phyloP scores from a whole-genome alignment of 2,329 filamentous ascomycete species.

The Fusarium luffae region DNA sequence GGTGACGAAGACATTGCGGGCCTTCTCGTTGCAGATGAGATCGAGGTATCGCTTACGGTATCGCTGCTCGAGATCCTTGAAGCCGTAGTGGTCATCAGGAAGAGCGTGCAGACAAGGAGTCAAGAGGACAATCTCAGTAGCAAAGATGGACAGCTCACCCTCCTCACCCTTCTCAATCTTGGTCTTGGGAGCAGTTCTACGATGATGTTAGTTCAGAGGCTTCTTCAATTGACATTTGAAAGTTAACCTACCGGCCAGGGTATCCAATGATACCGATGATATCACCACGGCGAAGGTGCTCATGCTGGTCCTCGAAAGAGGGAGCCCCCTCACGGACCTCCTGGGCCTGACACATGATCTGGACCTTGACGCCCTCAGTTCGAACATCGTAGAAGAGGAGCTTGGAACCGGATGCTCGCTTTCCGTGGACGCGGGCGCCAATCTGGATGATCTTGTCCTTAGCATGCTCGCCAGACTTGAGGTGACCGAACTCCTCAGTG shows the following conservation, averaged over 20 bases:
- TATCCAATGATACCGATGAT: constrained; percentile 73
- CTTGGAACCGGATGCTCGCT: constrained; percentile 83
- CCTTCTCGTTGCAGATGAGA: constrained; percentile 94
- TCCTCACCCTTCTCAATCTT: constrained; percentile 77
- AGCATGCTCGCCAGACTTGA: constrained; percentile 88
- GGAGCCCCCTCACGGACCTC: constrained; percentile 73
- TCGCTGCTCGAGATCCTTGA: constrained; percentile 94
- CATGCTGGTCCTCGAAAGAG: constrained; percentile 88
- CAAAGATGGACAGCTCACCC: constrained; percentile 94
- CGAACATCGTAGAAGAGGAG: constrained; percentile 85
- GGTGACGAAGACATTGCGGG: constrained; percentile 84
- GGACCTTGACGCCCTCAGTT: constrained; percentile 72
- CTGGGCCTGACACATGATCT: constrained; percentile 92
- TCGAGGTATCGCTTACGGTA: constrained; percentile 95
- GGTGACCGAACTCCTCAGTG: constrained; percentile 77
- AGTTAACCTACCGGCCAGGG: constrained; percentile 42
- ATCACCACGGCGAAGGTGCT: constrained; percentile 89
- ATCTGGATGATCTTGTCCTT: constrained; percentile 80
- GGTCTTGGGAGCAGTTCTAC: constrained; percentile 86
- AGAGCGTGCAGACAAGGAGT: constrained; percentile 83
- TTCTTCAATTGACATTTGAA: neutral
- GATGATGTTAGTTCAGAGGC: constrained; percentile 40
- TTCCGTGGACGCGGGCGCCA: constrained; percentile 89
- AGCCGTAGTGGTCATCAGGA: constrained; percentile 90
- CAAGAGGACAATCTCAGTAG: constrained; percentile 84